Evolutionary conservation across 108 stramenopile species (phyloP).

Genomic region (Cyclostephanos tholiformis): DNA sequence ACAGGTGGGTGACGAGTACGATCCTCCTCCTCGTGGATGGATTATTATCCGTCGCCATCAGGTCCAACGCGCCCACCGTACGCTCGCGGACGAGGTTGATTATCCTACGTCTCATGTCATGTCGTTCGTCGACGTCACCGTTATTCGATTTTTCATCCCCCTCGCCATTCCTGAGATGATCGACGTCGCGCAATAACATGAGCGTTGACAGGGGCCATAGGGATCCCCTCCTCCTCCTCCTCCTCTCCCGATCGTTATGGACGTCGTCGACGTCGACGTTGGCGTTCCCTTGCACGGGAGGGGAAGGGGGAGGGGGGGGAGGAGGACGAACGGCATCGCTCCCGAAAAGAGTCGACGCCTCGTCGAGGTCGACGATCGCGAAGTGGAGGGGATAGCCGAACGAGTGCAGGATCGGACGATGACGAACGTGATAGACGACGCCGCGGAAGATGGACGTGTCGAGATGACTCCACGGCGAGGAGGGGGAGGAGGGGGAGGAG

Average conservation of each 20-base stretch:
- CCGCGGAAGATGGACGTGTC: conserved; percentile 49
- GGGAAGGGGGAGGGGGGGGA: no score
- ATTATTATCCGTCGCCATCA: conserved; percentile 3
- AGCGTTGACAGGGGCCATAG: conserved; percentile 66
- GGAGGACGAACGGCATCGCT: conserved; percentile 17
- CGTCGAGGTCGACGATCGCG: conserved; percentile 80
- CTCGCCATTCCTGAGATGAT: conserved; percentile 84
- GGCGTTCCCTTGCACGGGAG: no score
- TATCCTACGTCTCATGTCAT: conserved; percentile 58
- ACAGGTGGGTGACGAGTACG: conserved; percentile 70
- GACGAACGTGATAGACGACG: conserved; percentile 72
- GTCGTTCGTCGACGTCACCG: conserved; percentile 15
- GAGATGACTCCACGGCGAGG: conserved; percentile 31
- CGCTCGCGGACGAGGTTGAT: conserved; percentile 57
- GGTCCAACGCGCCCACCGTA: conserved; percentile 57
- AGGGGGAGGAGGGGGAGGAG: neutral
- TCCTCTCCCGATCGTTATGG: neutral
- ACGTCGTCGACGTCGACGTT: neutral
- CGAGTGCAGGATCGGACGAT: conserved; percentile 61
- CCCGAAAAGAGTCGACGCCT: conserved; percentile 54
- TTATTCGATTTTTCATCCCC: conserved; percentile 45
- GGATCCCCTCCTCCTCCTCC: conserved; percentile 5
- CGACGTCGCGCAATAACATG: conserved; percentile 51
- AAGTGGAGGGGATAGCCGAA: conserved; percentile 92
- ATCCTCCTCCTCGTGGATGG: conserved; percentile 46